Base-by-base conservation (phyloP, 164 flowering plant species). In the Aristolochia fimbriata region DNA sequence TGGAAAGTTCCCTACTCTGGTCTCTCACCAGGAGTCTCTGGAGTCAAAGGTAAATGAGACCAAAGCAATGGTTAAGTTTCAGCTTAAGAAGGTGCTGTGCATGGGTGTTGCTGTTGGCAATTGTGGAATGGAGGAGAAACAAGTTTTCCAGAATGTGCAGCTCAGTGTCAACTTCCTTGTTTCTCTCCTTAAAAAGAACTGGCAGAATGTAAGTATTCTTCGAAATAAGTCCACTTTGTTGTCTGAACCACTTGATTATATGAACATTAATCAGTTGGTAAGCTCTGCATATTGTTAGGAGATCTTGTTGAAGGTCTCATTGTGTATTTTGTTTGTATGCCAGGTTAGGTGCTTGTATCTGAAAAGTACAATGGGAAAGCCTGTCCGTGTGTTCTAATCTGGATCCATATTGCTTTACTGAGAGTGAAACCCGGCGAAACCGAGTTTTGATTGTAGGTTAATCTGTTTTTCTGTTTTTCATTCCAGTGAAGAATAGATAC, bases 101-200 rank as follows among this genome's bases (percentile, higher is more conserved):
- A 83, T 83, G 92, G 92, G 92, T 53, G 87, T 82, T 58, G 92
- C 87, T 74, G 92, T 86, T 7, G 92, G 88, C 0, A 83, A 86
- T 70, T 64, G 66, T 22, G 62, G 60, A 27, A 86, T 86, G 92
- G 92, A 86, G 59, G 88, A 86, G 69, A 86, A 86, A 73, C 92
- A 86, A 62, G 71, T 86, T 47, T 86, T 86, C 71, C 92, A 86
- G 55, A 86, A 86, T 60, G 85, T 86, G n/a, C 88, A 86, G 59
- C 71, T 83, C 66, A 80, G 84, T 43, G 84, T 83, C 16, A 86
- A 86, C 65, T 86, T 86, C 64, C 80, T 83, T 11, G 91, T 83
- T 0, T 86, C 87, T 2, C 62, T 83, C 62, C 55, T 86, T 77
- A 83, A 82, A 72, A 86, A 83, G 71, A 86, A 86, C 60, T 83